These are phyloP conservation scores for Leishmania mexicana DNA, from an alignment of 208 protist species.

Conservation along the genomic window DNA sequence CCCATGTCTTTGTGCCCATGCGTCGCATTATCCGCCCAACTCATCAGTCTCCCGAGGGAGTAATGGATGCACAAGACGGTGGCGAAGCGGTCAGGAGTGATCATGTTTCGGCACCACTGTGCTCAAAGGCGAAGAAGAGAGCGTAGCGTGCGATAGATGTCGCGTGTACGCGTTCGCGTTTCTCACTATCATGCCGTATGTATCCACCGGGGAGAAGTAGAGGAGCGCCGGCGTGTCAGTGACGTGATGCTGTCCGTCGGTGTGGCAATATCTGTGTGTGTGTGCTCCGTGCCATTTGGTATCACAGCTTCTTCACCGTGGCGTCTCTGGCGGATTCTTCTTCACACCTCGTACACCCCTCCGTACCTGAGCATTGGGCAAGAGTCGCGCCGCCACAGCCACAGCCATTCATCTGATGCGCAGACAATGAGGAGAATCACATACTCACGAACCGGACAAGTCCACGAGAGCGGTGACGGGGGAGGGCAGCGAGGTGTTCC, in stretches of 20 bases:
- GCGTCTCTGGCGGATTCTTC: background rate
- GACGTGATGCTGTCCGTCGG: background rate
- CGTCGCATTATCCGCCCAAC: slow-evolving; percentile 34
- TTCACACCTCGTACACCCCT: background rate
- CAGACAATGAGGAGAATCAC: background rate
- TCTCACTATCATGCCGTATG: background rate
- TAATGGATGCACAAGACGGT: background rate
- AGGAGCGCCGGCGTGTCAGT: background rate
- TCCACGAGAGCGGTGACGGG: no score
- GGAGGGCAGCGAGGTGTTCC: background rate
- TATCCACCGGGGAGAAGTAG: background rate
- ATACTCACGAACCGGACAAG: background rate
- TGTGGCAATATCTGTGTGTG: background rate
- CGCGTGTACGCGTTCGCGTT: no score
- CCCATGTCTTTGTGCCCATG: slow-evolving; percentile 53
- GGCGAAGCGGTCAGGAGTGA: background rate
- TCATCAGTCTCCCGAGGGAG: slow-evolving; percentile 8
- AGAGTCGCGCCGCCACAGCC: background rate
- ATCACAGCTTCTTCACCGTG: background rate
- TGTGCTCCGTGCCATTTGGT: background rate
- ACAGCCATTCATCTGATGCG: background rate
- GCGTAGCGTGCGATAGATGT: background rate
- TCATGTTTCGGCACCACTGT: background rate
- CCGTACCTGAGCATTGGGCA: background rate
- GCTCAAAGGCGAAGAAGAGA: background rate